These are phyloP conservation scores for Heracleum sosnowskyi DNA, from an alignment of 129 eudicot genomes.

Conservation along the genomic window DNA sequence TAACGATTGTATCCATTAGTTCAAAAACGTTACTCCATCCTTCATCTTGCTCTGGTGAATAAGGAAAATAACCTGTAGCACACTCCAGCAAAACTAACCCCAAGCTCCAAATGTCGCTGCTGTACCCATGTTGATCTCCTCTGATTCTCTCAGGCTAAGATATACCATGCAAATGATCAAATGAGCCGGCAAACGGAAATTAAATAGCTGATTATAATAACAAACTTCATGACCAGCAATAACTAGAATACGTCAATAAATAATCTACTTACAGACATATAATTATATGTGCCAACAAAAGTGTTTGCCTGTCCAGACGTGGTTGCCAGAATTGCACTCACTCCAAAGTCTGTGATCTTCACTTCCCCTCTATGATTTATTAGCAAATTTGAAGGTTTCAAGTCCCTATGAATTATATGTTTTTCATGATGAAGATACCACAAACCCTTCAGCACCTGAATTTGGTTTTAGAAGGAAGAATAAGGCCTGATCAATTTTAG, in stretches of 20 bases:
- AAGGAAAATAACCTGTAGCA: constrained; percentile 84
- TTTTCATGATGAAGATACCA: constrained; percentile 96
- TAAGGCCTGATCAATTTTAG: not conserved
- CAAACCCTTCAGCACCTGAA: constrained; percentile 86
- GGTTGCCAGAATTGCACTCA: constrained; percentile 85
- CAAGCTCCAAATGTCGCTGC: constrained; percentile 97
- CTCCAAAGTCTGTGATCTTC: constrained; percentile 98
- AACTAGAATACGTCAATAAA: not conserved
- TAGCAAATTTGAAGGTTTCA: constrained; percentile 92
- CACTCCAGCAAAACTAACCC: constrained; percentile 90
- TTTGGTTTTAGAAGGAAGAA: not conserved
- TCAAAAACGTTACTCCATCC: constrained; percentile 68
- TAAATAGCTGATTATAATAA: not conserved
- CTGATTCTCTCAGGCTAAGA: constrained; percentile 91
- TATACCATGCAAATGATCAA: constrained; percentile 10
- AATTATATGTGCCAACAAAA: constrained; percentile 82
- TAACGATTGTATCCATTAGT: constrained; percentile 84
- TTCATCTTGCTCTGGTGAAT: constrained; percentile 63
- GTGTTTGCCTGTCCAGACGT: constrained; percentile 92
- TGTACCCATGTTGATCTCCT: constrained; percentile 55
- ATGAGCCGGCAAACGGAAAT: not conserved
- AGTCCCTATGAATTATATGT: constrained; percentile 86
- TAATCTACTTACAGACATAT: constrained; percentile 83
- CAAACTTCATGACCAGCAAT: not conserved
- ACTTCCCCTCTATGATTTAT: constrained; percentile 93